These are phyloP conservation scores for Catharanthus roseus DNA, from an alignment of 257 asterid species.

Conservation along the genomic window DNA sequence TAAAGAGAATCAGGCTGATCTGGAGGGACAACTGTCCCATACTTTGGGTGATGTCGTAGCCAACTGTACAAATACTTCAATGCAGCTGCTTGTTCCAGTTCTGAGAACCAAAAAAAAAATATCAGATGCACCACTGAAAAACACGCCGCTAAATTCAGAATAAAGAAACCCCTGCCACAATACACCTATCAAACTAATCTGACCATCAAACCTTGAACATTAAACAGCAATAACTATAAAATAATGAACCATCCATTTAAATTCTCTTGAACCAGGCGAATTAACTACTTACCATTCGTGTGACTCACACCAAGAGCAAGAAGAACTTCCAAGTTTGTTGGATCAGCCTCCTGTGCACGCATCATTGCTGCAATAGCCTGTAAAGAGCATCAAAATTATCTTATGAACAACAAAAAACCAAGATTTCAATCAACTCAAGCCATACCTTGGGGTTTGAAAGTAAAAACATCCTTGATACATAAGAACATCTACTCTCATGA, in stretches of 20 bases:
- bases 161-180: too few species aligned
- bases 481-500: too few species aligned
- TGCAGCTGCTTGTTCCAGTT: conserved; percentile 95
- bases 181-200: not conserved
- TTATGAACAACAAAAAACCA: not conserved
- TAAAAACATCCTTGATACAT: too few species aligned
- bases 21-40: conserved; percentile 67
- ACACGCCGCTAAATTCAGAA: too few species aligned
- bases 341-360: conserved; percentile 96
- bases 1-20: conserved; percentile 75
- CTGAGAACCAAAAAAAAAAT: conserved; percentile 39
- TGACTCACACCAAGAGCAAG: conserved; percentile 99
- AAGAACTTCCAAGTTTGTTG: conserved; percentile 93
- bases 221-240: not conserved
- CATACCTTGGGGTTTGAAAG: not conserved
- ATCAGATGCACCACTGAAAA: not conserved
- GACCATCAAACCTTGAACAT: not conserved
- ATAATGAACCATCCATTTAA: conserved; percentile 7
- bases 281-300: conserved; percentile 80
- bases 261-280: conserved; percentile 5
- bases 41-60: conserved; percentile 87
- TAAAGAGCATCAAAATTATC: conserved; percentile 9
- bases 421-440: not conserved
- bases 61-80: conserved; percentile 86
- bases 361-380: conserved; percentile 99